Conservation (phyloP, 768 basidiomycete genomes). For the Calocera cornea region DNA sequence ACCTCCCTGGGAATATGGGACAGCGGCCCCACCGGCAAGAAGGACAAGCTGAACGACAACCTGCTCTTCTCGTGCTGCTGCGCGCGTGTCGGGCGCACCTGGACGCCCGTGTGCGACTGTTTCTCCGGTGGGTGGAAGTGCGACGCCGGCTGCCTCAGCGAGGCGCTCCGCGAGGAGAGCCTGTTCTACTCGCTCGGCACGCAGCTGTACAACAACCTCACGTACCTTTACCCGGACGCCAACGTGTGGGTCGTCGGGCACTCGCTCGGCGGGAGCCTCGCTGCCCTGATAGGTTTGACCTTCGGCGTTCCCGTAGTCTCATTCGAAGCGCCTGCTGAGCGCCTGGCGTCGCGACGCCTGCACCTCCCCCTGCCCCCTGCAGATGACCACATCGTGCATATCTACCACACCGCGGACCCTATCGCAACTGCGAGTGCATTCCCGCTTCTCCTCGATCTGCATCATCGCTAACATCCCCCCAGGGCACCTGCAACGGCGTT, state of each 20-base stretch:
- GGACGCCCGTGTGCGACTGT: slow-evolving; percentile 87
- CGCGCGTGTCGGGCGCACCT: slow-evolving; percentile 84
- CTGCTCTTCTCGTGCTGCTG: slow-evolving; percentile 93
- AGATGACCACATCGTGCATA: slow-evolving; percentile 61
- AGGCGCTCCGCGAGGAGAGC: slow-evolving; percentile 62
- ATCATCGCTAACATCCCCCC: no score
- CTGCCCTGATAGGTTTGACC: slow-evolving; percentile 70
- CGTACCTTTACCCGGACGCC: slow-evolving; percentile 77
- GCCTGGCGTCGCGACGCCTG: slow-evolving; percentile 58
- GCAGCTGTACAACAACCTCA: slow-evolving; percentile 88
- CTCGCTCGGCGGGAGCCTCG: slow-evolving; percentile 74
- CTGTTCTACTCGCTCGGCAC: slow-evolving; percentile 79
- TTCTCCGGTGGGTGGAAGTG: slow-evolving; percentile 63
- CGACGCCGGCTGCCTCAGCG: slow-evolving; percentile 66
- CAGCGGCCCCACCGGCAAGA: slow-evolving; percentile 59
- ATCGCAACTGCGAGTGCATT: no score
- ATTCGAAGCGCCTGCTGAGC: slow-evolving; percentile 84
- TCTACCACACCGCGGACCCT: slow-evolving; percentile 90
- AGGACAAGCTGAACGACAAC: slow-evolving; percentile 92
- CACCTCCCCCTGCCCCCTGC: slow-evolving; percentile 75
- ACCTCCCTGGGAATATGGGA: slow-evolving; percentile 62
- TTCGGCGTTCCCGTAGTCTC: slow-evolving; percentile 89
- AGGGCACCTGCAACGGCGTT: slow-evolving; percentile 68
- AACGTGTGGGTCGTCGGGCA: slow-evolving; percentile 82
- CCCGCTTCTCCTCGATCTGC: no score